Conservation (phyloP, 1,284 basidiomycete genomes). For the Sphagnurus paluster region DNA sequence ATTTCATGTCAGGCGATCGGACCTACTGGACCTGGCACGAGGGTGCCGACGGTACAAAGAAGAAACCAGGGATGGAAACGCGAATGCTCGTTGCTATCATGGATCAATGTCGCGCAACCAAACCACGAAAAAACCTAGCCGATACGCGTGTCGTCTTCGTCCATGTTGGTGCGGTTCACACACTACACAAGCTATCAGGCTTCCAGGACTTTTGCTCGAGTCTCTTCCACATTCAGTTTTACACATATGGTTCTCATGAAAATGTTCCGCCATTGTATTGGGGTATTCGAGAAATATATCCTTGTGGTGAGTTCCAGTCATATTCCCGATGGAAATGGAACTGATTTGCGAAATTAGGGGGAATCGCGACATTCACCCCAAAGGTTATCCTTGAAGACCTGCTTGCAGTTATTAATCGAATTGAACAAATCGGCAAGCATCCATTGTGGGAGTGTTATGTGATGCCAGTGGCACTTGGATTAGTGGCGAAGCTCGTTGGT, state of each 20-base stretch:
- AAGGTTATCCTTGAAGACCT: conserved; percentile 54
- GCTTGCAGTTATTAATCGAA: conserved; percentile 40
- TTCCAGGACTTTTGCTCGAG: conserved; percentile 47
- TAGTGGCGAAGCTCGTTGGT: conserved; percentile 36
- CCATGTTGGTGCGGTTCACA: conserved; percentile 56
- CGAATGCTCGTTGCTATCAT: conserved; percentile 44
- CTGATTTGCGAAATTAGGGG: conserved; percentile 44
- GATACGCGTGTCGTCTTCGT: conserved; percentile 57
- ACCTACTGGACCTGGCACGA: conserved; percentile 37
- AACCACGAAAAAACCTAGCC: conserved; percentile 24
- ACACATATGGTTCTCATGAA: conserved; percentile 64
- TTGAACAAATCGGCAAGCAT: conserved; percentile 53
- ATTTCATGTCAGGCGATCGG: conserved; percentile 38
- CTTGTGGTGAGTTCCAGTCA: conserved; percentile 47
- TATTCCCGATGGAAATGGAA: conserved; percentile 10
- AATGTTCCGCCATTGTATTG: conserved; percentile 48
- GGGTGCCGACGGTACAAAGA: conserved; percentile 23
- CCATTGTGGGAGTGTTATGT: conserved; percentile 68
- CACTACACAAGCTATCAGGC: conserved; percentile 45
- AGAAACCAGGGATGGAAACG: conserved; percentile 42
- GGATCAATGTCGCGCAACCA: conserved; percentile 33
- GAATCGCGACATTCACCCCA: conserved; percentile 66
- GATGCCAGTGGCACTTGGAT: conserved; percentile 57
- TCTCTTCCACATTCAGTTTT: conserved; percentile 51
- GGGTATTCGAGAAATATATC: conserved; percentile 64